phyloP scores from a whole-genome alignment of 1,139 yeast genomes.

The Geotrichum reessii region DNA sequence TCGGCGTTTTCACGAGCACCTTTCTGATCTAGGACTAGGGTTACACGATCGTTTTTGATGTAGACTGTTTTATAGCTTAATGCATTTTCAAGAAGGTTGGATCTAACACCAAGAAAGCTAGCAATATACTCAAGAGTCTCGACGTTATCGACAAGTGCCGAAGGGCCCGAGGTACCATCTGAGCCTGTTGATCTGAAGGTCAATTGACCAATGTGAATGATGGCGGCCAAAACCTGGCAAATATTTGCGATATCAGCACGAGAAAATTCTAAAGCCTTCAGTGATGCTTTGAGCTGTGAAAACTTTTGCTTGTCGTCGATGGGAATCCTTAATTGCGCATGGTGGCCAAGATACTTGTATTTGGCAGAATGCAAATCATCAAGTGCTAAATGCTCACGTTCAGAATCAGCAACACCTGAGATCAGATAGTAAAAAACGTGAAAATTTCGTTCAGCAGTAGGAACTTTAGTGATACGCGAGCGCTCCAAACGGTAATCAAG shows the following conservation, averaged over 20 bases:
- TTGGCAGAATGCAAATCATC: slow-evolving; percentile 29
- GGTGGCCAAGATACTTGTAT: slow-evolving; percentile 40
- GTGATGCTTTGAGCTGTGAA: slow-evolving; percentile 36
- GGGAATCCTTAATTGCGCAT: slow-evolving; percentile 38
- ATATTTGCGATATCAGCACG: slow-evolving; percentile 42
- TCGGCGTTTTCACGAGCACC: slow-evolving; percentile 43
- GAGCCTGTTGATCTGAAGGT: slow-evolving; percentile 35
- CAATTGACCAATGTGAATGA: slow-evolving; percentile 41
- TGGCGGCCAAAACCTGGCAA: slow-evolving; percentile 42
- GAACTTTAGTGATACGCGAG: slow-evolving; percentile 38
- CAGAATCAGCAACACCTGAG: slow-evolving; percentile 39
- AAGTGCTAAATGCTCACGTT: slow-evolving; percentile 37
- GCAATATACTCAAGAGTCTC: slow-evolving; percentile 38
- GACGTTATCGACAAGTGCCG: slow-evolving; percentile 37
- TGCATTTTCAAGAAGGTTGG: slow-evolving; percentile 37
- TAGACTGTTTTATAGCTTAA: slow-evolving; percentile 38
- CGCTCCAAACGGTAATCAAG: slow-evolving; percentile 40
- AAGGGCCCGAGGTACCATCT: slow-evolving; percentile 36
- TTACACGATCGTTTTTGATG: slow-evolving; percentile 39
- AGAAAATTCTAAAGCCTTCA: slow-evolving; percentile 36
- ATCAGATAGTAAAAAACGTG: slow-evolving; percentile 40
- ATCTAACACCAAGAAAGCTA: slow-evolving; percentile 39
- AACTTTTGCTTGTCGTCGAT: slow-evolving; percentile 38
- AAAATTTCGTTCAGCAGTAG: slow-evolving; percentile 41
- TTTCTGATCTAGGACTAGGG: slow-evolving; percentile 38